Evolutionary conservation across 192 early-diverging fungal species (phyloP).

Genomic region (Rhizophagus sp.): DNA sequence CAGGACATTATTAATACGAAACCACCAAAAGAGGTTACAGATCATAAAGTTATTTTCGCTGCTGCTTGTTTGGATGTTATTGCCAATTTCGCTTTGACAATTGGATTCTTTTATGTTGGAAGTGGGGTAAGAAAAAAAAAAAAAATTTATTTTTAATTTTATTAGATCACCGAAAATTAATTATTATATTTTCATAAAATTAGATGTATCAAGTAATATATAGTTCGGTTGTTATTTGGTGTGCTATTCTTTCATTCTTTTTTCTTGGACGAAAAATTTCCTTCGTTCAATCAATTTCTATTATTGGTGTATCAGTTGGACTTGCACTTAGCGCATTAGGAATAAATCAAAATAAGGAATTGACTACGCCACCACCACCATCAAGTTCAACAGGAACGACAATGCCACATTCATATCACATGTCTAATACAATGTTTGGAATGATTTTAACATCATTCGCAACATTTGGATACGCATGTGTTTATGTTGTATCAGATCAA

Average conservation of each 20-base stretch:
- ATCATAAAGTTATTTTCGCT: constrained; percentile 35
- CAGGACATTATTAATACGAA: constrained; percentile 14
- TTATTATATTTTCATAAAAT: background rate
- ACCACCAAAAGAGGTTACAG: constrained; percentile 36
- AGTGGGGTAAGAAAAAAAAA: constrained; percentile 51
- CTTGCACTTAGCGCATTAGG: constrained; percentile 54
- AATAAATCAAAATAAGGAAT: constrained; percentile 32
- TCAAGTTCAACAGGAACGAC: background rate
- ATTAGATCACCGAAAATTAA: no score
- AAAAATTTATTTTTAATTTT: no score
- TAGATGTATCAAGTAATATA: constrained; percentile 69
- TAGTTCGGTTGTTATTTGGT: constrained; percentile 64
- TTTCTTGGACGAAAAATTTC: constrained; percentile 52
- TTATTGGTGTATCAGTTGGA: constrained; percentile 55
- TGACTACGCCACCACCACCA: background rate
- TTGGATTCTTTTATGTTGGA: constrained; percentile 60
- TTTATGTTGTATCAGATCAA: constrained; percentile 58
- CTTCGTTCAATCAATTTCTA: constrained; percentile 52
- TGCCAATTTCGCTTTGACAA: constrained; percentile 54
- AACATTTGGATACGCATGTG: constrained; percentile 58
- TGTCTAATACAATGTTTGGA: constrained; percentile 45
- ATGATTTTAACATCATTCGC: constrained; percentile 52
- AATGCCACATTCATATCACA: constrained; percentile 3
- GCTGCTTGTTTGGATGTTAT: constrained; percentile 51
- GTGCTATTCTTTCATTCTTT: constrained; percentile 57